These are phyloP conservation scores for Malassezia arunalokei DNA, from an alignment of 1,284 basidiomycete species.

Conservation along the genomic window DNA sequence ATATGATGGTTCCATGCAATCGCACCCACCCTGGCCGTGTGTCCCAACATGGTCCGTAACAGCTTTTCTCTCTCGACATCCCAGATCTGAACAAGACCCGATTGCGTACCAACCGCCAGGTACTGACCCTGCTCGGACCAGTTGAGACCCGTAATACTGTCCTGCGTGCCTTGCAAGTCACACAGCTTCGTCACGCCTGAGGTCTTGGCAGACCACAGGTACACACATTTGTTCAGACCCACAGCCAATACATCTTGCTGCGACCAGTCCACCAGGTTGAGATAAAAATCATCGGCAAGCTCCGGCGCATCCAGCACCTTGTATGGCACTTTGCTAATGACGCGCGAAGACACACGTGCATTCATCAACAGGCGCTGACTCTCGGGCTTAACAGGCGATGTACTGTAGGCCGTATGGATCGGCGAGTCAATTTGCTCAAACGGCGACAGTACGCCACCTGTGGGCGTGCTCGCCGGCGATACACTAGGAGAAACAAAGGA, in stretches of 20 bases:
- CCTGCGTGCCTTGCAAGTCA: conserved; percentile 53
- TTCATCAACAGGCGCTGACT: conserved; percentile 72
- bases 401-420: conserved; percentile 71
- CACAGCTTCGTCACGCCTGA: conserved; percentile 82
- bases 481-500: background rate
- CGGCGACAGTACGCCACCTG: background rate
- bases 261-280: conserved; percentile 96
- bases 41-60: conserved; percentile 70
- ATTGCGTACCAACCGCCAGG: conserved; percentile 79
- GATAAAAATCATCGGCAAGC: conserved; percentile 84
- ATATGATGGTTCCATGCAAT: conserved; percentile 86
- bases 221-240: conserved; percentile 79
- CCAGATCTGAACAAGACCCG: conserved; percentile 81
- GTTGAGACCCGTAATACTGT: conserved; percentile 34
- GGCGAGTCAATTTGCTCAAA: conserved; percentile 49
- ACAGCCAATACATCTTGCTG: conserved; percentile 87
- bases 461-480: background rate
- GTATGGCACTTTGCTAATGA: conserved; percentile 87
- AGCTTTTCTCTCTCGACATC: conserved; percentile 70
- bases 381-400: conserved; percentile 75
- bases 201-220: conserved; percentile 91
- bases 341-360: conserved; percentile 66
- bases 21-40: conserved; percentile 75
- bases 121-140: conserved; percentile 58
- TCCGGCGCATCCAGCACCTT: conserved; percentile 95